phyloP scores from a whole-genome alignment of 192 early-diverging fungal species.

The Podila epigama region DNA sequence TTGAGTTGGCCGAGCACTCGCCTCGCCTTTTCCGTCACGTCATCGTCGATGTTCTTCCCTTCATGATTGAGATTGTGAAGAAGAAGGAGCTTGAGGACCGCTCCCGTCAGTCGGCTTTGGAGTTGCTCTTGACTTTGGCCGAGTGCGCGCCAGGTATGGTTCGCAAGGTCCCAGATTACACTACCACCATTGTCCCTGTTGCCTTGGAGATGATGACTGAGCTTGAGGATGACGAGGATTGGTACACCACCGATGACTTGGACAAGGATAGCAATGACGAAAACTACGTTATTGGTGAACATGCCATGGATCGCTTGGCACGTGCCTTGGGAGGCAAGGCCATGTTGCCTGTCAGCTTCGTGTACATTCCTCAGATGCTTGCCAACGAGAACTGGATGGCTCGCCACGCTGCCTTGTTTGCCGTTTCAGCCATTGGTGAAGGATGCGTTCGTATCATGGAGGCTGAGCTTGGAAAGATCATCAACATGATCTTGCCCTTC shows the following conservation, averaged over 20 bases:
- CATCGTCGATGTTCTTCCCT: slow-evolving; percentile 76
- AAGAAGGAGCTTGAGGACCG: slow-evolving; percentile 78
- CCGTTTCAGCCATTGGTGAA: slow-evolving; percentile 95
- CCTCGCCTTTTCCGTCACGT: slow-evolving; percentile 84
- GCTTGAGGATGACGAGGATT: slow-evolving; percentile 85
- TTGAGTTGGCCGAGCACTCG: slow-evolving; percentile 84
- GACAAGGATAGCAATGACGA: slow-evolving; percentile 91
- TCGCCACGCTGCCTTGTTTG: slow-evolving; percentile 94
- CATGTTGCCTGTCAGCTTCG: slow-evolving; percentile 87
- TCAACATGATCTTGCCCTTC: slow-evolving; percentile 78
- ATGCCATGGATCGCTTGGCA: slow-evolving; percentile 93
- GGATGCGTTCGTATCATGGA: slow-evolving; percentile 95
- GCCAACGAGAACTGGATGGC: slow-evolving; percentile 82
- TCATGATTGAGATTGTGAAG: slow-evolving; percentile 76
- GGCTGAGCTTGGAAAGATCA: slow-evolving; percentile 81
- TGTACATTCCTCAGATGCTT: slow-evolving; percentile 88
- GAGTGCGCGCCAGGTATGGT: slow-evolving; percentile 88
- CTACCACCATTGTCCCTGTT: slow-evolving; percentile 79
- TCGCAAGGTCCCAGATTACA: slow-evolving; percentile 87
- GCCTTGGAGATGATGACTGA: slow-evolving; percentile 94
- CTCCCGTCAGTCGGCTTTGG: slow-evolving; percentile 88
- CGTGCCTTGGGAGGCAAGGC: slow-evolving; percentile 84
- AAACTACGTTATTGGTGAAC: slow-evolving; percentile 87
- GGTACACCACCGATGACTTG: slow-evolving; percentile 86
- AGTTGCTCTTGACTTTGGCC: slow-evolving; percentile 88